Percentiles rank a stretch among this genome's conserved stretches.
Conservation (phyloP, 75 land plant species). For the Ceratopteris richardii region DNA sequence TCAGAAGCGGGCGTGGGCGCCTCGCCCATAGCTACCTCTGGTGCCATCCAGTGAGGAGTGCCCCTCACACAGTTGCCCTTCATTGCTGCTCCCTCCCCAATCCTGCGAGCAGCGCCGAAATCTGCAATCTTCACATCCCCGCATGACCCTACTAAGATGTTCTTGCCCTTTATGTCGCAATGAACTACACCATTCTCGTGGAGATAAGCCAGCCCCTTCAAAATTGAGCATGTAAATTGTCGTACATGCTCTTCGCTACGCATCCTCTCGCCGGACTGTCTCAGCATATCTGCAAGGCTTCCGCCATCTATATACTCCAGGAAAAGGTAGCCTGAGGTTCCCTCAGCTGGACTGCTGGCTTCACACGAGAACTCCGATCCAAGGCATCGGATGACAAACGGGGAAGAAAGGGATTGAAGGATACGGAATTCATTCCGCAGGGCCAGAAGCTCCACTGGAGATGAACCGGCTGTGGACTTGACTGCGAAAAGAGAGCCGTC, state of each 20-base stretch:
- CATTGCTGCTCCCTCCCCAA: background rate
- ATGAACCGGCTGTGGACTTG: conserved; percentile 22
- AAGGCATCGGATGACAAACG: conserved; percentile 25
- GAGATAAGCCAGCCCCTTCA: conserved; percentile 50
- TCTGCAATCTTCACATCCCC: conserved; percentile 41
- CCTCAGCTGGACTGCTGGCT: conserved; percentile 6
- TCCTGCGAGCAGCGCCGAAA: conserved; percentile 44
- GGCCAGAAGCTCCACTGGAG: background rate
- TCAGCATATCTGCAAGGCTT: conserved; percentile 35
- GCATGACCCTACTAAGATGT: conserved; percentile 30
- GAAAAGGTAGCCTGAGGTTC: conserved; percentile 27
- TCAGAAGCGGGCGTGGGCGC: conserved; percentile 45
- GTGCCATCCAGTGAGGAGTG: conserved; percentile 65
- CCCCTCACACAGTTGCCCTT: conserved; percentile 12
- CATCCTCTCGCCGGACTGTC: conserved; percentile 25
- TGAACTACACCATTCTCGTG: conserved; percentile 57
- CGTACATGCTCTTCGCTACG: conserved; percentile 31
- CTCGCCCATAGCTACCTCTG: conserved; percentile 52
- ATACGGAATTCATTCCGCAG: conserved; percentile 37
- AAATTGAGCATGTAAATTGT: conserved; percentile 27
- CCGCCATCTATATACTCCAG: conserved; percentile 69
- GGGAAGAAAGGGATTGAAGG: conserved; percentile 26
- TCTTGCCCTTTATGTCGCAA: conserved; percentile 62
- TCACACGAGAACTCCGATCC: conserved; percentile 18
- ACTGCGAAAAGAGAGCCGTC: conserved; percentile 44